phyloP scores from a whole-genome alignment of 345 rosid genomes.

The Sapria himalayana region DNA sequence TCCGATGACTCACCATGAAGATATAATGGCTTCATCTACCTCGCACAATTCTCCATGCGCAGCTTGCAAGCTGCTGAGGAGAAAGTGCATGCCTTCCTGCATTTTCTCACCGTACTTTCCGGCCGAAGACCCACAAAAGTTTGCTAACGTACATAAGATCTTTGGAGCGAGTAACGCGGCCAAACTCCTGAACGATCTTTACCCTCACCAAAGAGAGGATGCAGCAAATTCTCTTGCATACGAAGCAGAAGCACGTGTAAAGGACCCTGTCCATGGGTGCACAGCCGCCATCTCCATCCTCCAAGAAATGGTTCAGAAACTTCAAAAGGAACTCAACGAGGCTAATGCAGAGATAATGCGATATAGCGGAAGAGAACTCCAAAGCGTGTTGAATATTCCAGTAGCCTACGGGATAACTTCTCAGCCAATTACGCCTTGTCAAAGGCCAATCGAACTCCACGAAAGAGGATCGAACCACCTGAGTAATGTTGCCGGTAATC shows the following conservation, averaged over 20 bases:
- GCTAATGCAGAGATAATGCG: constrained; percentile 73
- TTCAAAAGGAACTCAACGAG: constrained; percentile 73
- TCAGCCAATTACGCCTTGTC: constrained; percentile 5
- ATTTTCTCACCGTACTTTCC: constrained; percentile 91
- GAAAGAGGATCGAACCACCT: too few species aligned
- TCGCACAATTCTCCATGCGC: constrained; percentile 94
- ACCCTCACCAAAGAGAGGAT: constrained; percentile 83
- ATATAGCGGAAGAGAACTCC: constrained; percentile 12
- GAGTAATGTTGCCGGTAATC: too few species aligned
- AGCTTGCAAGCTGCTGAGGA: constrained; percentile 81
- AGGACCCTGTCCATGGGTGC: constrained; percentile 86
- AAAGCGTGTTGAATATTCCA: constrained; percentile 10
- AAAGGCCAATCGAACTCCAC: constrained; percentile 7
- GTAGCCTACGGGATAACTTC: constrained; percentile 4
- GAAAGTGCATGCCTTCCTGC: constrained; percentile 89
- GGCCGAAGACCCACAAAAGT: constrained; percentile 90
- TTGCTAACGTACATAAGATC: constrained; percentile 84
- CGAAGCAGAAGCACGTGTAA: constrained; percentile 84
- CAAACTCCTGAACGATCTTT: constrained; percentile 73
- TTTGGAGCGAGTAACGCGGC: constrained; percentile 92
- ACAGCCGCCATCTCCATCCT: constrained; percentile 79
- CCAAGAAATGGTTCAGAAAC: constrained; percentile 74
- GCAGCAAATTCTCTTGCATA: constrained; percentile 88
- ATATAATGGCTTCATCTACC: constrained; percentile 53
- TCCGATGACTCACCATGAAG: too few species aligned